Base-by-base conservation (phyloP, 2,329 filamentous ascomycete species). In the Akanthomyces uredinophilus region DNA sequence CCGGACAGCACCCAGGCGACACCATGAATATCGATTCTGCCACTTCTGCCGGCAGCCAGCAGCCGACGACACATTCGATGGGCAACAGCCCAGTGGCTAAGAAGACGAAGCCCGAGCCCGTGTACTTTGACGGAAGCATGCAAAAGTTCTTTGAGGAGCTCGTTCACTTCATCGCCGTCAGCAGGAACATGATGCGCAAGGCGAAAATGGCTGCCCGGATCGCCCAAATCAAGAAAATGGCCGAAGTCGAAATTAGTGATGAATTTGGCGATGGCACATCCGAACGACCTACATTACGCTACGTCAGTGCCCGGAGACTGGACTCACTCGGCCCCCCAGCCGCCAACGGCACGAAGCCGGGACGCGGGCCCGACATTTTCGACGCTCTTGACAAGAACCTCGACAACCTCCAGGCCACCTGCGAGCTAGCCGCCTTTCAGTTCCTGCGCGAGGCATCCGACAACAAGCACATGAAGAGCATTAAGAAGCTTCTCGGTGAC, bases 41-140 rank as follows among this genome's bases (percentile, higher is more conserved):
- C 7, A 46, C 59, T n/a, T 49, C 59, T 7, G 51, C 27, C 43
- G 27, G 7, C 24, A 44, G 41, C 51, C 43, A 32, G 43, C 51
- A 35, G 7, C 51, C 22, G 14, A 43, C 44, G 10, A 27, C 59
- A 32, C 27, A 29, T 3, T 39, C 18, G 22, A 16, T 39, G 16
- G 41, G 16, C 11, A 60, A 61, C 29, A 50, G 49, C 18, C 41
- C 16, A 11, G 18, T 20, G 8, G 18, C 43, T 32, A 55, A 58
- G 55, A 29, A n/a, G 18, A 50, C 24, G 13, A 49, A 35, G 43
- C 22, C 89, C 91, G 81, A 88, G 94, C 52, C 51, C 16, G 90
- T 97, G n/a, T 93, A 92, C 74, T 97, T 97, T 72, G 93, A 97
- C 71, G 91, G 89, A 67, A 88, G 91, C 65, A 88, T 96, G 4